Evolutionary conservation across 768 basidiomycete genomes (phyloP), one percentile per base, ranked within the genome.

Genomic region (Kwoniella mangroviensis): DNA sequence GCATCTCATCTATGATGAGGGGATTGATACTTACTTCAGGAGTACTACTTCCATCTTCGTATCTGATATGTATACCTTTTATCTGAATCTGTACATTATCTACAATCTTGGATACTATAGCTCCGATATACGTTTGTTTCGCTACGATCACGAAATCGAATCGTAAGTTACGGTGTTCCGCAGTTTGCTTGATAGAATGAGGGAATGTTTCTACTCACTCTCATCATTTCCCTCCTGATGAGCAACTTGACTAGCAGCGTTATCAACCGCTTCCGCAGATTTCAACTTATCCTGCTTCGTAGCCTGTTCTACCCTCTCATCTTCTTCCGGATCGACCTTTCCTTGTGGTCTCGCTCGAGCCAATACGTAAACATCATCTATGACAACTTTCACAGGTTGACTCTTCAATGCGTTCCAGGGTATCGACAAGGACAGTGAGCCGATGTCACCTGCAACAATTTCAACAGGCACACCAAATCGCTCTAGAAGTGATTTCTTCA

Each of bases 31-130:
- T 77, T 83, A 94, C 94, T 34, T 91, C 93, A 40, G 95, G 95
- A 28, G 94, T 93, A 75, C 93, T 97, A 75, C 94, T 82, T 60
- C 90, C 90, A 84, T 99, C 97, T 84, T 99, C 97, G 77, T 98
- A 99, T 63, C 97, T 90, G 56, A 98, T 84, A 81, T 99, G 97
- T 54, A 99, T 93, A 76, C 97, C 96, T 84, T 91, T 93, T 69
- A 98, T 89, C 13, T 93, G 94, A 26, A 98, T 89, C 85, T 99
- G 97, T 26, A 98, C 83, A 79, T 99, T 99, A 84, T 98, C 96
- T 73, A 98, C 89, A 67, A 98, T 88, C 81, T 96, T 97, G 55
- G 90, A 87, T 53, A 91, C 89, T 57, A 98, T 84, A 19, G 93
- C 93, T 54, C 91, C 87, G 77, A 92, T 85, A 70, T 96, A 87